phyloP scores from a whole-genome alignment of 345 rosid species.

The Kernera saxatilis region DNA sequence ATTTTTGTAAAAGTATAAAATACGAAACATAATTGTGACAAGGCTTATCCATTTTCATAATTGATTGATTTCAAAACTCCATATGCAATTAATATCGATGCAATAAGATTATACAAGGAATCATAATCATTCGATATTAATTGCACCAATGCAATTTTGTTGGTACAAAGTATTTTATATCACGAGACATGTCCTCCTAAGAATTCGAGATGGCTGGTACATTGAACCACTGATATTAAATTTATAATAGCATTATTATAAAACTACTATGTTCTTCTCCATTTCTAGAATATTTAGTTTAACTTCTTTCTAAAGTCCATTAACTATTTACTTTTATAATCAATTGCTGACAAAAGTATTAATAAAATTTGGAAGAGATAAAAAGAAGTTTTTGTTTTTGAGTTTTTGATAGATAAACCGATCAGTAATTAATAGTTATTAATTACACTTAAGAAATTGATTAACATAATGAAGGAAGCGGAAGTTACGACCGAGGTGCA shows the following conservation, averaged over 20 bases:
- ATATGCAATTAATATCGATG: not conserved
- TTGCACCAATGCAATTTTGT: constrained; percentile 16
- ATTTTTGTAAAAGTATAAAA: not conserved
- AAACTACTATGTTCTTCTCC: not conserved
- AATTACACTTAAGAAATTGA: constrained; percentile 25
- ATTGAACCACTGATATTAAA: constrained; percentile 14
- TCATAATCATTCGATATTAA: constrained; percentile 18
- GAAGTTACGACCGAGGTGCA: constrained; percentile 21
- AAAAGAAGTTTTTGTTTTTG: too few relatives aligned
- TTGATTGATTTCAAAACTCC: not conserved
- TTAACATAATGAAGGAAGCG: constrained; percentile 27
- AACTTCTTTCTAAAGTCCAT: too few relatives aligned
- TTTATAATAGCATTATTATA: not conserved
- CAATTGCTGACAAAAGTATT: not conserved
- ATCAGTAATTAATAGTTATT: not conserved
- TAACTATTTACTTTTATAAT: too few relatives aligned
- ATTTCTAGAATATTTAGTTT: not conserved
- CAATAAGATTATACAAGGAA: not conserved
- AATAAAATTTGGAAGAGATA: not conserved
- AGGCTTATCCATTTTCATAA: not conserved
- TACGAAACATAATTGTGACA: not conserved
- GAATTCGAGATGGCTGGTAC: constrained; percentile 11
- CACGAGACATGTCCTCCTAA: constrained; percentile 15
- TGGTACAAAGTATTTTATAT: not conserved
- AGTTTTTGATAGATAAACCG: not conserved